Evolutionary conservation across 2,329 filamentous ascomycete genomes (phyloP).

Genomic region (Xylaria sp.): DNA sequence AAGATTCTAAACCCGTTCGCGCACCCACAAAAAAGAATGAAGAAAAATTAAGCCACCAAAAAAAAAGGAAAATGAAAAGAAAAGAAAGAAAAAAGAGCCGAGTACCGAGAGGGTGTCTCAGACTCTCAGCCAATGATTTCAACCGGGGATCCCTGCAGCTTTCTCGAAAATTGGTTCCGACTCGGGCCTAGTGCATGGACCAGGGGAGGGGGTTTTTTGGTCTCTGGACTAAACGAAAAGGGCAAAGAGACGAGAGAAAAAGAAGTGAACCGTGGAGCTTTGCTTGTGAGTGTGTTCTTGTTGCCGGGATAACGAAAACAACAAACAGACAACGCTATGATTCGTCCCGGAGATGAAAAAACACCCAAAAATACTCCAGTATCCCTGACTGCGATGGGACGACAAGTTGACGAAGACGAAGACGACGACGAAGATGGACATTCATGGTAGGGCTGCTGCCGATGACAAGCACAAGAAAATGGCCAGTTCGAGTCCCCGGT

Average conservation of each 20-base stretch:
- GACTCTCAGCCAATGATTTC: slow-evolving; percentile 8
- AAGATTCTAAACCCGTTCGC: too few species aligned
- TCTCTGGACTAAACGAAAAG: neutral
- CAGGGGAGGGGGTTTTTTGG: neutral
- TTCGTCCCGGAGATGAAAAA: slow-evolving; percentile 17
- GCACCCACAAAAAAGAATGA: neutral
- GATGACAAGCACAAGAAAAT: too few species aligned
- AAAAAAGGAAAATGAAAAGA: neutral
- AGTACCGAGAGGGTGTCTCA: slow-evolving; percentile 7
- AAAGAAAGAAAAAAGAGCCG: slow-evolving; percentile 7
- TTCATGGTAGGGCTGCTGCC: too few species aligned
- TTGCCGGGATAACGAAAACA: neutral
- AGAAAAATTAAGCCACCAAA: neutral
- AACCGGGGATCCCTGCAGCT: slow-evolving; percentile 12
- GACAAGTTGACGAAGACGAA: neutral
- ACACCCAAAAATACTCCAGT: slow-evolving; percentile 13
- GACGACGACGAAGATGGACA: too few species aligned
- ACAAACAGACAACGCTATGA: slow-evolving; percentile 6
- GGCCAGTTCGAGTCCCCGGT: neutral
- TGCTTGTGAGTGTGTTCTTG: neutral
- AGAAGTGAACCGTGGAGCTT: too few species aligned
- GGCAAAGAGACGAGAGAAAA: too few species aligned
- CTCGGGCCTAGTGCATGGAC: slow-evolving; percentile 9
- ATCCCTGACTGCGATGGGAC: slow-evolving; percentile 5
- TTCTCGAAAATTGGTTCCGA: slow-evolving; percentile 22